These are phyloP conservation scores for Yarrowia bubula DNA, from an alignment of 805 yeast genomes.

Conservation along the genomic window DNA sequence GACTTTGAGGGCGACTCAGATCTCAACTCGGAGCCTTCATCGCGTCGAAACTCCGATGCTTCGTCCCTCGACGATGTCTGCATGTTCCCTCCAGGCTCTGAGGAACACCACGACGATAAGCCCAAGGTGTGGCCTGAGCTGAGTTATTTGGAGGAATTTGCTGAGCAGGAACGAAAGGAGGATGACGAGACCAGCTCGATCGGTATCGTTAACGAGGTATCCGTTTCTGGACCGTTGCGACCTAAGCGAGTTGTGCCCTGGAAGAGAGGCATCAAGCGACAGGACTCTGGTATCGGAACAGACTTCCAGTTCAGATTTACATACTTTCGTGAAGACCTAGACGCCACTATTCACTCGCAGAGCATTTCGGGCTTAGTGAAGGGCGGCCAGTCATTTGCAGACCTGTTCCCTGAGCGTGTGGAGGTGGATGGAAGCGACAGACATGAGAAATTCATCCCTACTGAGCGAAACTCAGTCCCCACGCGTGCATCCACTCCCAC, in stretches of 20 bases:
- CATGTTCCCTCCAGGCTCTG: constrained; percentile 31
- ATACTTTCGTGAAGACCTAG: constrained; percentile 85
- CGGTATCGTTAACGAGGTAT: constrained; percentile 41
- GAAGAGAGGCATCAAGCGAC: constrained; percentile 39
- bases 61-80: constrained; percentile 92
- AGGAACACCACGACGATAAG: constrained; percentile 33
- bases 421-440: background rate
- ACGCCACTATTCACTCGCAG: constrained; percentile 87
- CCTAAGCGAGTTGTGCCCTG: constrained; percentile 77
- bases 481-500: constrained; percentile 24
- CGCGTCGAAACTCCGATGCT: constrained; percentile 55
- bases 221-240: constrained; percentile 60
- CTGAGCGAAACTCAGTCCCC: constrained; percentile 21
- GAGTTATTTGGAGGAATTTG: constrained; percentile 68
- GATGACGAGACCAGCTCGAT: constrained; percentile 17
- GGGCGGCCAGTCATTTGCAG: constrained; percentile 58
- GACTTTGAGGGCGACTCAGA: constrained; percentile 23
- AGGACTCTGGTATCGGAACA: constrained; percentile 28
- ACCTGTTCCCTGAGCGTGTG: constrained; percentile 49
- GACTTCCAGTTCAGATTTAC: constrained; percentile 67
- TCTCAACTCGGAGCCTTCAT: constrained; percentile 55
- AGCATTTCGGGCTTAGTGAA: constrained; percentile 77
- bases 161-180: constrained; percentile 61
- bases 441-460: constrained; percentile 22
- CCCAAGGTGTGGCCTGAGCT: constrained; percentile 79